Conservation (phyloP, 805 yeast genomes). For the Lachancea mirantina region DNA sequence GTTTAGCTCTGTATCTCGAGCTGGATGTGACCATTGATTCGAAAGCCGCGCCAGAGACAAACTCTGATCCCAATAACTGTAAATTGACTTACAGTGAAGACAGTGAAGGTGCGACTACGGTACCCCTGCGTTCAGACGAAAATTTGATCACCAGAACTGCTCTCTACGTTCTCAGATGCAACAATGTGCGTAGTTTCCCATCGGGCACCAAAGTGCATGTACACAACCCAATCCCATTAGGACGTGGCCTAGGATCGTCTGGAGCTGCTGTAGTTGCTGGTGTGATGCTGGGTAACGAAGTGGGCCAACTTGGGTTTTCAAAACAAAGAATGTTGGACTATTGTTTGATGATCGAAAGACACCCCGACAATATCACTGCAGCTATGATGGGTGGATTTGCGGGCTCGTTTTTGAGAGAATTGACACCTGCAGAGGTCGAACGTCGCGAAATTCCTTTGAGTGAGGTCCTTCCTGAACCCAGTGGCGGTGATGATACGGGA, state of each 20-base stretch:
- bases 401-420: slow-evolving; percentile 84
- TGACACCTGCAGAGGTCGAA: slow-evolving; percentile 61
- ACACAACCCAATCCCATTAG: slow-evolving; percentile 87
- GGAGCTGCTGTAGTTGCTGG: slow-evolving; percentile 99
- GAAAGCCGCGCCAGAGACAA: slow-evolving; percentile 37
- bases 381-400: slow-evolving; percentile 99
- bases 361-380: slow-evolving; percentile 97
- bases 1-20: slow-evolving; percentile 66
- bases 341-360: slow-evolving; percentile 95
- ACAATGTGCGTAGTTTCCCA: slow-evolving; percentile 71
- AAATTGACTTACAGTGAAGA: slow-evolving; percentile 56
- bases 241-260: slow-evolving; percentile 94
- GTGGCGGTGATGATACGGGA: slow-evolving; percentile 64
- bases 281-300: slow-evolving; percentile 78
- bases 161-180: slow-evolving; percentile 80
- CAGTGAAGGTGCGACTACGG: slow-evolving; percentile 72
- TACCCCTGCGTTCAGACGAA: slow-evolving; percentile 69
- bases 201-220: slow-evolving; percentile 75
- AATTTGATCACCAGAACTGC: slow-evolving; percentile 92
- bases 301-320: slow-evolving; percentile 64
- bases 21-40: slow-evolving; percentile 62
- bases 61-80: slow-evolving; percentile 61
- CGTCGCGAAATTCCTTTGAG: slow-evolving; percentile 79
- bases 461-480: slow-evolving; percentile 73
- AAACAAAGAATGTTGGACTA: slow-evolving; percentile 86